phyloP scores from a whole-genome alignment of 148 eudicot genomes.

The Vaccinium corymbosum region DNA sequence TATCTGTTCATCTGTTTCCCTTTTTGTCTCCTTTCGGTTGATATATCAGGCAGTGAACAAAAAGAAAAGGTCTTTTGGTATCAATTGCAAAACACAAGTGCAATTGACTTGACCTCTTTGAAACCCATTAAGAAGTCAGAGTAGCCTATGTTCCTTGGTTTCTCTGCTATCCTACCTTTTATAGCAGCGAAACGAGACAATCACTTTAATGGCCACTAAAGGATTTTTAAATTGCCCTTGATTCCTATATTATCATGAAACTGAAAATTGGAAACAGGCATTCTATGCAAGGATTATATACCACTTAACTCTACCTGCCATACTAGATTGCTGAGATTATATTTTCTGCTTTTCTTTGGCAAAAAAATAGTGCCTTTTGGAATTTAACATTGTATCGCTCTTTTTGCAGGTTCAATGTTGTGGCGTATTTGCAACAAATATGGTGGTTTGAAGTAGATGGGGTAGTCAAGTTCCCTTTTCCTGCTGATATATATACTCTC shows the following conservation, averaged over 20 bases:
- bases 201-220: neutral
- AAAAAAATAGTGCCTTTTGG: neutral
- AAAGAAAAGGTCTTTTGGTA: neutral
- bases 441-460: constrained; percentile 99
- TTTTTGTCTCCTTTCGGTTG: neutral
- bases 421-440: constrained; percentile 95
- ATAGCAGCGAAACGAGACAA: neutral
- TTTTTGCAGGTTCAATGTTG: constrained; percentile 59
- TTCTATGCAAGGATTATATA: neutral
- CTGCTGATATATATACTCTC: constrained; percentile 70
- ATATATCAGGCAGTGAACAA: neutral
- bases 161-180: neutral
- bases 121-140: neutral
- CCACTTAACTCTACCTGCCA: neutral
- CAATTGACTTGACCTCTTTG: neutral
- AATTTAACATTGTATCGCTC: neutral
- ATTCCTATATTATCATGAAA: neutral
- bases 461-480: constrained; percentile 57
- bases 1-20: neutral
- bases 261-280: neutral
- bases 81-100: neutral
- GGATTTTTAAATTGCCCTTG: neutral
- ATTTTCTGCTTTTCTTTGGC: neutral
- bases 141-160: neutral
- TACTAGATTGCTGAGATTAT: neutral